A percentile compares a stretch with the other conserved stretches of the same genome.
phyloP scores from a whole-genome alignment of 495 filamentous ascomycete species.

The Delitschia confertaspora region DNA sequence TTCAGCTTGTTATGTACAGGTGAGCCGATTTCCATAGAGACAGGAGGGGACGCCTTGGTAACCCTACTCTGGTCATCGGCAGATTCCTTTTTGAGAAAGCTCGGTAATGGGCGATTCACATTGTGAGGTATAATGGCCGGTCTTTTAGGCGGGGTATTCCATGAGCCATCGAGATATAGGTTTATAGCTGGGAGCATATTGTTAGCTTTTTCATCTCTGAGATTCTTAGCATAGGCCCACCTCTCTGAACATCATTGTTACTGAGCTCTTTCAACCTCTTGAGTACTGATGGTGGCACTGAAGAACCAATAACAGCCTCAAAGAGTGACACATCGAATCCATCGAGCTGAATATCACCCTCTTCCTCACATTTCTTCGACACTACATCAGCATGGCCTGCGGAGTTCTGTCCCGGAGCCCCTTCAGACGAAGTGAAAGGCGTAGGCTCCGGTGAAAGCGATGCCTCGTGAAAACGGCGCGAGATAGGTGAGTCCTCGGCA shows the following conservation, averaged over 20 bases:
- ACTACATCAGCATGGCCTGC: conserved; percentile 3
- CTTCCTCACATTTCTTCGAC: conserved; percentile 1
- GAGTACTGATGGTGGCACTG: conserved; percentile 39
- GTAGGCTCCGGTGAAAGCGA: conserved; percentile 19
- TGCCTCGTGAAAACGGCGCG: conserved; percentile 13
- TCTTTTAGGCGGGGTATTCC: conserved; percentile 55
- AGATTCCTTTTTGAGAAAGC: too few relatives aligned
- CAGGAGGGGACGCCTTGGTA: conserved; percentile 7
- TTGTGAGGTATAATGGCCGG: too few relatives aligned
- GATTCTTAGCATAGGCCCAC: conserved; percentile 14
- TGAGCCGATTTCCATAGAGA: conserved; percentile 5
- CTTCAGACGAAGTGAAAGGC: conserved; percentile 18
- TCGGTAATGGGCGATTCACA: neutral
- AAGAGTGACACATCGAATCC: conserved; percentile 64
- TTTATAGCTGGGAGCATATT: conserved; percentile 38
- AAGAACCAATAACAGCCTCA: conserved; percentile 59
- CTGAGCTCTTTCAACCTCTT: conserved; percentile 33
- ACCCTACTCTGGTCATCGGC: neutral
- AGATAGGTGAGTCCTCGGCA: conserved; percentile 43
- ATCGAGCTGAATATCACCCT: neutral
- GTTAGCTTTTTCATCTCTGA: neutral
- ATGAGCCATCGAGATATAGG: conserved; percentile 91
- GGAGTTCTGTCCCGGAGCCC: too few relatives aligned
- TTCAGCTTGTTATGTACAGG: too few relatives aligned
- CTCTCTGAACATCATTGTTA: conserved; percentile 39